Percentiles rank a stretch among this genome's conserved stretches.
These are phyloP conservation scores for Obba rivulosa DNA, from an alignment of 768 basidiomycete species.

Conservation along the genomic window DNA sequence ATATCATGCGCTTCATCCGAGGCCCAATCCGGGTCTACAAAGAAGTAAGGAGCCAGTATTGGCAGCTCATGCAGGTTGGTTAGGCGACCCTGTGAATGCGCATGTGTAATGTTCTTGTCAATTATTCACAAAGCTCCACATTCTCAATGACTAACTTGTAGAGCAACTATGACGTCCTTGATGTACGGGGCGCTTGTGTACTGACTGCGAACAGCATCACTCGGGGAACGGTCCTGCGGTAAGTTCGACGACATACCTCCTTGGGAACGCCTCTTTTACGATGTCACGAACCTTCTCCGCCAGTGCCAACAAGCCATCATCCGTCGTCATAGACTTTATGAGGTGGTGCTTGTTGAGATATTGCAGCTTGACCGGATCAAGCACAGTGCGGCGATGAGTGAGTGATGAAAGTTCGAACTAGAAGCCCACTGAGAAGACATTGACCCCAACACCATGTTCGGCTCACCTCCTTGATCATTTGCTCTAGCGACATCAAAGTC, in stretches of 20 bases:
- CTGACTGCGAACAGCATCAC: constrained; percentile 13
- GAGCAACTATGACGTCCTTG: constrained; percentile 51
- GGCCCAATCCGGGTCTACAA: constrained; percentile 58
- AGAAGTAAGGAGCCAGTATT: constrained; percentile 68
- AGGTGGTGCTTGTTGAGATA: constrained; percentile 89
- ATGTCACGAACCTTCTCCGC: constrained; percentile 47
- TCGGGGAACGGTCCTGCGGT: too few relatives aligned
- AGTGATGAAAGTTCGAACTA: constrained; percentile 75
- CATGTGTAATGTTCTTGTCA: not conserved
- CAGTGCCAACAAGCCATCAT: constrained; percentile 46
- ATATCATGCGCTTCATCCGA: constrained; percentile 53
- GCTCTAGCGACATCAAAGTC: constrained; percentile 49
- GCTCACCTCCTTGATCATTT: constrained; percentile 61
- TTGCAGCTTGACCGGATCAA: constrained; percentile 76
- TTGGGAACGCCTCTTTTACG: constrained; percentile 53
- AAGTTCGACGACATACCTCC: constrained; percentile 37
- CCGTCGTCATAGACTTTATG: constrained; percentile 44
- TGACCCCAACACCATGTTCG: not conserved
- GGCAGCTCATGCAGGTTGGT: constrained; percentile 70
- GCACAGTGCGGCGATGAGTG: constrained; percentile 78
- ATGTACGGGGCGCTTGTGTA: constrained; percentile 55
- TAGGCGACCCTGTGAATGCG: constrained; percentile 53
- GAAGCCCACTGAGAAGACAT: not conserved
- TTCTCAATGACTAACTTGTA: constrained; percentile 41
- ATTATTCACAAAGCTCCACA: not conserved